These are phyloP conservation scores for Serendipita sp. DNA, from an alignment of 768 basidiomycete genomes.

Conservation along the genomic window DNA sequence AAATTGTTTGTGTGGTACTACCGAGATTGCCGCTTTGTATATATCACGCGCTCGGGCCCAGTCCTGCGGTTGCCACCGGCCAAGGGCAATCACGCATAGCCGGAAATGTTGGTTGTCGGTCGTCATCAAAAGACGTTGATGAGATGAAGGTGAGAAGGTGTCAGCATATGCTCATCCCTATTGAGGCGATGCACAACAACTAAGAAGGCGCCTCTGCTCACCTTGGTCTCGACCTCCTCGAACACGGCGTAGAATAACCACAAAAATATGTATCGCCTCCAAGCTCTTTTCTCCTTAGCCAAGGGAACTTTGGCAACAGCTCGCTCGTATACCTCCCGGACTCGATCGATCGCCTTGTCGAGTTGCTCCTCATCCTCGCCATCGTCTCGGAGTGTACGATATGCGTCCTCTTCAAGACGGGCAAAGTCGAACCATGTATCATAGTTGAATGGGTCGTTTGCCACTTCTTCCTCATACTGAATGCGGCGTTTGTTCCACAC, in stretches of 20 bases:
- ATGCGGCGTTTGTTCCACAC: constrained; percentile 96
- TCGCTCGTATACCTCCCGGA: constrained; percentile 88
- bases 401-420: constrained; percentile 79
- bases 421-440: constrained; percentile 98
- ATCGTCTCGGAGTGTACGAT: constrained; percentile 55
- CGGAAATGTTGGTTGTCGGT: not conserved
- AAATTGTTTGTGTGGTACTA: constrained; percentile 92
- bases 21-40: constrained; percentile 73
- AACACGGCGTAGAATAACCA: constrained; percentile 95
- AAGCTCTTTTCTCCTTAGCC: constrained; percentile 80
- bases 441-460: constrained; percentile 85
- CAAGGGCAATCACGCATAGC: not conserved
- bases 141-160: not conserved
- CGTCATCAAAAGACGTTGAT: not conserved
- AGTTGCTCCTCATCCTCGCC: constrained; percentile 52
- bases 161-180: too few relatives aligned
- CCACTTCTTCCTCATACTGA: constrained; percentile 92
- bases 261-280: constrained; percentile 78
- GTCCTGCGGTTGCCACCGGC: constrained; percentile 34
- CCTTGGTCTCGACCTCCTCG: constrained; percentile 92
- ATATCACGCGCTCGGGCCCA: constrained; percentile 74
- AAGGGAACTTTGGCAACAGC: constrained; percentile 94
- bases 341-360: constrained; percentile 41
- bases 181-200: too few relatives aligned
- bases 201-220: constrained; percentile 17